A percentile compares a stretch with the other conserved stretches of the same genome.
Conservation (phyloP, 345 rosid genomes). For the Psidium guajava region DNA sequence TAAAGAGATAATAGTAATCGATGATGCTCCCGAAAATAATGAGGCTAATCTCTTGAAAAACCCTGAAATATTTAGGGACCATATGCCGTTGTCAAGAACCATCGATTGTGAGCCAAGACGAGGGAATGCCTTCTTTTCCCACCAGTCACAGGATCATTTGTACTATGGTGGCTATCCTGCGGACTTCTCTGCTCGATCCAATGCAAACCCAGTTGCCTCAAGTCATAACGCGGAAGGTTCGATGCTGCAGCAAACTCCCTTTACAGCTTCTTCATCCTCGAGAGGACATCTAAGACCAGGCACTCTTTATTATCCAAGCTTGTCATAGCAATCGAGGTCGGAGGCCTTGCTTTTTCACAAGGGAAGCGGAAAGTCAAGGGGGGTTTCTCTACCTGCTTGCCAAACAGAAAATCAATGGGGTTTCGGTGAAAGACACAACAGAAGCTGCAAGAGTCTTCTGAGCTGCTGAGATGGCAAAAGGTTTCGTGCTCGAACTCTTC, state of each 20-base stretch:
- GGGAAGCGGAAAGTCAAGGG: neutral
- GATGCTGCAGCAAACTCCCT: constrained; percentile 22
- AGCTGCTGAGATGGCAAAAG: neutral
- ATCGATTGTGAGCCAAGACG: constrained; percentile 9
- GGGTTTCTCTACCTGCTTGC: neutral
- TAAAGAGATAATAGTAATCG: constrained; percentile 39
- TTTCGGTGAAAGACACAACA: neutral
- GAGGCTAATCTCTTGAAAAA: constrained; percentile 11
- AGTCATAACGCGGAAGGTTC: constrained; percentile 23
- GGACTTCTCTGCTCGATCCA: constrained; percentile 8
- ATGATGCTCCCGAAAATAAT: constrained; percentile 35
- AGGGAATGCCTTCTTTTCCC: constrained; percentile 7
- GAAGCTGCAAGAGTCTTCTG: neutral
- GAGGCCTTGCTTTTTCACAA: neutral
- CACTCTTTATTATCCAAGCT: constrained; percentile 28
- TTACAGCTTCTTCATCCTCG: constrained; percentile 18
- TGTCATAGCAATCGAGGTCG: constrained; percentile 10
- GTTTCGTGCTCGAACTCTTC: neutral
- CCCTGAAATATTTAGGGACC: neutral
- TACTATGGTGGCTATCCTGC: neutral
- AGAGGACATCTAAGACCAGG: constrained; percentile 20
- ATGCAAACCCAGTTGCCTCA: constrained; percentile 26
- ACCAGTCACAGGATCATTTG: constrained; percentile 22
- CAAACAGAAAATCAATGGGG: neutral
- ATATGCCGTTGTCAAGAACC: constrained; percentile 4